Base-by-base conservation (phyloP, 2,329 filamentous ascomycete genomes). In the Cytospora schulzeri region DNA sequence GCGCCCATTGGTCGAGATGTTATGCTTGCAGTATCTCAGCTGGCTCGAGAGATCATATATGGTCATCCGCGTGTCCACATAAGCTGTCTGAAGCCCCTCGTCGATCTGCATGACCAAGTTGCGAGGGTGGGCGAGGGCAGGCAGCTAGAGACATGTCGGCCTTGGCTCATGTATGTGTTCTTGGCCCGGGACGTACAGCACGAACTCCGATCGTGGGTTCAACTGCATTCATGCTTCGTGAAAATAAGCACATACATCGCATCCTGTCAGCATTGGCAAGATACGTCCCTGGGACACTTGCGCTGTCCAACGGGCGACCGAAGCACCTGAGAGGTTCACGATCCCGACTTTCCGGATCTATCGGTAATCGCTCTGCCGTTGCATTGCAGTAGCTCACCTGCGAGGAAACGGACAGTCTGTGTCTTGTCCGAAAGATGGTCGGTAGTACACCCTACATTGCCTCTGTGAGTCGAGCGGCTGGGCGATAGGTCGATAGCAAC, bases 351-450 rank as follows among this genome's bases (percentile, higher is more conserved):
- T 54, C 24, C 60, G 55, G 56, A 29, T 41, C 24, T 56, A 60
- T 60, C 58, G 56, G 35, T 56, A 60, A 53, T 52, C 41, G 31
- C 52, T 22, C 51, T 38, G 50, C 53, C 41, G 41, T 54, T 50
- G 60, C 41, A 28, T 56, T 57, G 60, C 60, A 66, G 60, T 66
- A 63, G 64, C 60, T 53, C 31, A 33, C 55, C 31, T 45, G 55
- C 50, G n/a, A 17, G 31, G 19, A 41, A 17, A 31, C 55, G 55
- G 29, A 55, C 33, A 56, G 55, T 38, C 45, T 56, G 29, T 29
- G 11, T 35, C 52, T 56, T 51, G 51, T 56, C 64, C 50, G 24
- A 22, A 35, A 15, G 29, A 38, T 53, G 24, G 19, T 26, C 9
- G 31, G 41, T 59, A 24, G 26, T 41, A n/a, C 28, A 26, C 48